Conservation (phyloP, 2,329 filamentous ascomycete genomes). For the Fusarium miscanthi region DNA sequence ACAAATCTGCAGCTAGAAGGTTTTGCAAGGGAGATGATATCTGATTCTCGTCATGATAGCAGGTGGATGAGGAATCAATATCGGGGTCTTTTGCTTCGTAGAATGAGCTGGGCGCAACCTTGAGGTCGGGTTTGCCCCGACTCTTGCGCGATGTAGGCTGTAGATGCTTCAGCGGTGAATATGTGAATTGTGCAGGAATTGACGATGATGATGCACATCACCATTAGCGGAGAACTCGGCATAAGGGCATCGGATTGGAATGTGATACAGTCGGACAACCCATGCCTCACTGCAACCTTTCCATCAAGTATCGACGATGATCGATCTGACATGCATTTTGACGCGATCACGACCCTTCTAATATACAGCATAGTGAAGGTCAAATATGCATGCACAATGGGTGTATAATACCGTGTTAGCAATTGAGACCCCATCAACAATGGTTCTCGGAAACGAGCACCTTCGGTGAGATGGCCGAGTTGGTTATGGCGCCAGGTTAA, state of each 20-base stretch:
- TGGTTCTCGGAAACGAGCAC: background rate
- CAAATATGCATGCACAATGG: rapidly evolving
- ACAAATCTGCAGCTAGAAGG: conserved; percentile 19
- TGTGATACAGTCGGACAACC: background rate
- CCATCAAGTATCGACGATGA: background rate
- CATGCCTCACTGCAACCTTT: background rate
- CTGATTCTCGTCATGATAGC: background rate
- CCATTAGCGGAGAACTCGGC: background rate
- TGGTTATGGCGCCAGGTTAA: conserved; percentile 47
- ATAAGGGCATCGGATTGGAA: background rate
- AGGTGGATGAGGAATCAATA: background rate
- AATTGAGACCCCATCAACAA: rapidly evolving
- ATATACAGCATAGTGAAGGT: background rate
- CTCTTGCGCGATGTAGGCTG: conserved; percentile 1
- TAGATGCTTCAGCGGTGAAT: background rate
- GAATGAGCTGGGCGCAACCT: conserved; percentile 1
- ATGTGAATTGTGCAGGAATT: background rate
- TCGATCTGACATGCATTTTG: conserved; percentile 3
- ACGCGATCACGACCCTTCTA: background rate
- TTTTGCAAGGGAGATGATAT: conserved; percentile 6
- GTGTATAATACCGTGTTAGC: rapidly evolving
- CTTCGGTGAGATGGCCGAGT: conserved; percentile 45
- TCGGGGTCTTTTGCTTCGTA: background rate
- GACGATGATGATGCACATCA: background rate
- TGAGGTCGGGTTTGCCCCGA: conserved; percentile 4